Evolutionary conservation across 192 early-diverging fungal species (phyloP).

Genomic region (Globomyces pollinis-pini): DNA sequence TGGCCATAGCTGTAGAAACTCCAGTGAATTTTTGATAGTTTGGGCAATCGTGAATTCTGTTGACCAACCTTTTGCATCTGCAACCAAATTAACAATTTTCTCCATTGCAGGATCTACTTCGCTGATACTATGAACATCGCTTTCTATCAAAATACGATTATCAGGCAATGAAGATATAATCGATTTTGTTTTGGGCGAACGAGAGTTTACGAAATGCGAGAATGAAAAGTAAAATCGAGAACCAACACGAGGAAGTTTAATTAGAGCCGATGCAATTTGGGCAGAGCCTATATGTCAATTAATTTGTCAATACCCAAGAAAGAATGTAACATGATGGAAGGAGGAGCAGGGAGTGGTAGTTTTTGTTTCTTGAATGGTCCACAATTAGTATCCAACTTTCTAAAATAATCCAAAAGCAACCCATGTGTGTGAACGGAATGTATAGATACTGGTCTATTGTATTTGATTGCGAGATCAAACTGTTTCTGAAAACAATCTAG

Average conservation of each 20-base stretch:
- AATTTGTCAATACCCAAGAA: too few relatives aligned
- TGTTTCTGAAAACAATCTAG: constrained; percentile 55
- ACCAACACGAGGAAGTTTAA: constrained; percentile 24
- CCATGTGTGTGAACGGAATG: constrained; percentile 78
- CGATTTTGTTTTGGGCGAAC: constrained; percentile 48
- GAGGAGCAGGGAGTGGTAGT: constrained; percentile 24
- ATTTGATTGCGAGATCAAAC: constrained; percentile 58
- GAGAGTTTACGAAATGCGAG: constrained; percentile 67
- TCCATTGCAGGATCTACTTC: constrained; percentile 47
- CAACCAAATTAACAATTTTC: constrained; percentile 46
- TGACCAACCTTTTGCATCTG: constrained; percentile 53
- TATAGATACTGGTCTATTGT: constrained; percentile 56
- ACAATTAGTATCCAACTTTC: constrained; percentile 19
- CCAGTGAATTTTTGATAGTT: constrained; percentile 42
- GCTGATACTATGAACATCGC: constrained; percentile 58
- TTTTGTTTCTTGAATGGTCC: constrained; percentile 1
- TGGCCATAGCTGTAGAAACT: constrained; percentile 20
- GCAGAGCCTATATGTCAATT: constrained; percentile 69
- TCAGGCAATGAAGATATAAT: constrained; percentile 67
- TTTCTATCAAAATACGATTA: constrained; percentile 72
- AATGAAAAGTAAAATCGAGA: constrained; percentile 67
- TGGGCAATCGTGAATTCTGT: constrained; percentile 34
- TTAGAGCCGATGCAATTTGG: constrained; percentile 55
- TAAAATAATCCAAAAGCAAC: constrained; percentile 37
- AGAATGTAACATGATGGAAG: constrained; percentile 77